Evolutionary conservation across 2,329 filamentous ascomycete species (phyloP), one percentile per base, ranked within the genome.

Genomic region (Aspergillus pseudoglaucus): DNA sequence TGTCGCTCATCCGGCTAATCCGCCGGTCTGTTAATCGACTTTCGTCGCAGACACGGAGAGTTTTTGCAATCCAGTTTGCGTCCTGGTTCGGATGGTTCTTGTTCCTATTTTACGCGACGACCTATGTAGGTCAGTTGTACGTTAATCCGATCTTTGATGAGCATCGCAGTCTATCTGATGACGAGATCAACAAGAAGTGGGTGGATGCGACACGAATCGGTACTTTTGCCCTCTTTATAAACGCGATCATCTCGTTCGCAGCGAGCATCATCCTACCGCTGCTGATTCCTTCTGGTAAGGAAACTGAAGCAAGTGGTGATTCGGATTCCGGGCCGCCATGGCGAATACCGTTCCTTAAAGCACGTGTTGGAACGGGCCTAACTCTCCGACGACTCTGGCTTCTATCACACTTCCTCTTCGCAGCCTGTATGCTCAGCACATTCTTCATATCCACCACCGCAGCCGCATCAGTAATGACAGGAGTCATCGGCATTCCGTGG

Each of bases 31-130:
- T 95, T 54, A 82, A 79, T 59, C 80, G 83, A 33, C 75, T 97
- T 4, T 90, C 91, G 1, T 83, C 84, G 0, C 90, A 95, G 67
- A 89, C 91, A 54, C 79, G 79, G 52, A 84, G 81, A 53, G 88
- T 96, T 33, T 96, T 90, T 62, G 73, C 83, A 54, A 85, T 90
- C 0, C 87, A 93, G 64, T 82, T 91, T 58, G 90, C 84, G 51
- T 88, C 89, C 4, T 97, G 90, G 90, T 84, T 96, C 47, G 91
- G 89, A 45, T 96, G 91, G 82, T 97, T 96, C 60, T 90, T 90
- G 1, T 90, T 95, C 66, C 77, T 97, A 2, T 96, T 95, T 71
- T 97, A 97, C 73, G 89, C 89, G 5, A 95, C 90, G 1, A 94
- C 89, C 15, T 97, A 93, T 66, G 86, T 96, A 57, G 90, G 88